Evolutionary conservation across 306 rosid genomes (phyloP).

Genomic region (Elaeagnus macrophylla): DNA sequence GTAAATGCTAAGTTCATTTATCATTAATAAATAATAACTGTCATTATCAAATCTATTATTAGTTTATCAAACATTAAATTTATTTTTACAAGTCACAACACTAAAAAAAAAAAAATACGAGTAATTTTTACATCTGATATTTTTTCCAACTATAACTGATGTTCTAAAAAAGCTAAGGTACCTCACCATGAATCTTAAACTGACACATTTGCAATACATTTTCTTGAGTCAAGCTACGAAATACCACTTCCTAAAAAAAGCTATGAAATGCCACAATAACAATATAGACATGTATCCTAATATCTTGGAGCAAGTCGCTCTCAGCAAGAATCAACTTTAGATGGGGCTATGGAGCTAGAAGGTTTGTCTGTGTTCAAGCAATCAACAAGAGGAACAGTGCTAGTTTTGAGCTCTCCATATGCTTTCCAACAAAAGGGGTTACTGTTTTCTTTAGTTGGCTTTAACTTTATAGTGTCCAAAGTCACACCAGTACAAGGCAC

Average conservation of each 20-base stretch:
- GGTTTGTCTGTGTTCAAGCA: constrained; percentile 51
- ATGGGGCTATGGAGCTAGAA: constrained; percentile 10
- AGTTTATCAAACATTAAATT: no score
- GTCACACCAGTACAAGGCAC: constrained; percentile 61
- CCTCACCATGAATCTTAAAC: no score
- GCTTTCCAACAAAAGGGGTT: constrained; percentile 76
- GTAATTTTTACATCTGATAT: no score
- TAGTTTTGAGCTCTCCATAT: constrained; percentile 52
- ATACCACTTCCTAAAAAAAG: not conserved
- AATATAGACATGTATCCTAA: not conserved
- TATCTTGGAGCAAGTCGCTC: constrained; percentile 1
- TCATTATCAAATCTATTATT: no score
- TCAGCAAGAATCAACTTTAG: constrained; percentile 39
- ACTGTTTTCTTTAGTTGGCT: constrained; percentile 18
- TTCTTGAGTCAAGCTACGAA: no score
- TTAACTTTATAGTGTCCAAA: constrained; percentile 45
- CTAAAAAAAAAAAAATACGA: no score
- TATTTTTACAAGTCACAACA: no score
- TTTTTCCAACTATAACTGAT: no score
- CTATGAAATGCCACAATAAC: not conserved
- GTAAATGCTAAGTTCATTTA: no score
- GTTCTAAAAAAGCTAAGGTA: no score
- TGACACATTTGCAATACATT: no score
- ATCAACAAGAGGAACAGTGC: constrained; percentile 41
- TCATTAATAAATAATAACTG: no score